phyloP scores from a whole-genome alignment of 1,139 yeast species.

The Citeromyces hawaiiensis region DNA sequence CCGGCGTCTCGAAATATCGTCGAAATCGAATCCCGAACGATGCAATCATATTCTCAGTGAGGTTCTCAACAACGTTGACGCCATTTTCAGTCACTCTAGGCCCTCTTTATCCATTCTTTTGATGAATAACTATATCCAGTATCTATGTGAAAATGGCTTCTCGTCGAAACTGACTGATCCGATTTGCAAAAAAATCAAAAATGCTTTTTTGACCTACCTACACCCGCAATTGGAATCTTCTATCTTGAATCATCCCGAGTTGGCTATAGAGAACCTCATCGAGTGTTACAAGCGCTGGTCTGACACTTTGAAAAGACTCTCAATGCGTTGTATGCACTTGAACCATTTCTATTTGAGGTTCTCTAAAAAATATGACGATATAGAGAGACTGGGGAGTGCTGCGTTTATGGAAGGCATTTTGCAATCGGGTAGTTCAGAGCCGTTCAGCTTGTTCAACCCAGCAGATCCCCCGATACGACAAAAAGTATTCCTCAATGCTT shows the following conservation, averaged over 20 bases:
- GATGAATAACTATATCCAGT: not conserved
- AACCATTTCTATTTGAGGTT: not conserved
- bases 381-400: not conserved
- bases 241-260: not conserved
- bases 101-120: not conserved
- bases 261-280: not conserved
- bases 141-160: not conserved
- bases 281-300: not conserved
- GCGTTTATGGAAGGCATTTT: not conserved
- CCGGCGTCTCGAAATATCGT: not conserved
- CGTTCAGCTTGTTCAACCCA: not conserved
- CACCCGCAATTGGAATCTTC: not conserved
- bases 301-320: not conserved
- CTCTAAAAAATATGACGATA: not conserved
- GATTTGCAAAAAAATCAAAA: not conserved
- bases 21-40: not conserved
- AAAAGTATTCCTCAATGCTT: not conserved
- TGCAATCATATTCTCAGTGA: not conserved
- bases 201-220: not conserved
- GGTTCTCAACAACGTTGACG: not conserved
- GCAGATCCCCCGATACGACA: not conserved
- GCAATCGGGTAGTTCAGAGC: not conserved
- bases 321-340: not conserved
- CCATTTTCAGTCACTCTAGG: not conserved
- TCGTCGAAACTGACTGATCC: not conserved